phyloP scores from a whole-genome alignment of 345 rosid genomes.

The Citrus medica region DNA sequence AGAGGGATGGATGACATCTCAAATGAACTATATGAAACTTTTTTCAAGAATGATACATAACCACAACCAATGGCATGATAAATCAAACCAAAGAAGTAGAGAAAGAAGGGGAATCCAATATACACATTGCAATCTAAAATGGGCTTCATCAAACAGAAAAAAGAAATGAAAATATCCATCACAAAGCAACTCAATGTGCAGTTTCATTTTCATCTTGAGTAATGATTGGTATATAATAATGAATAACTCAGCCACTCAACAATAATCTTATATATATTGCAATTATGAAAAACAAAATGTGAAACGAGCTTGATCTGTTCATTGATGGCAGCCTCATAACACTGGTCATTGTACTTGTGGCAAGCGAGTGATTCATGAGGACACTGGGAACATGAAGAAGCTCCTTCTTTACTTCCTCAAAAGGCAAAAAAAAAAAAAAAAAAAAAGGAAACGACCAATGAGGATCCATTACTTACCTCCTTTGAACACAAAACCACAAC shows the following conservation, averaged over 20 bases:
- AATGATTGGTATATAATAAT: no score
- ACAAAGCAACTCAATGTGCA: neutral
- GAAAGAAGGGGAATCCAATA: neutral
- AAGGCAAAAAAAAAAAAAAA: conserved; percentile 47
- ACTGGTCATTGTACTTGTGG: conserved; percentile 15
- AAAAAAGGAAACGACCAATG: no score
- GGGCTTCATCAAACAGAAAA: neutral
- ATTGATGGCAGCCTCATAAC: no score
- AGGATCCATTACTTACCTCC: no score
- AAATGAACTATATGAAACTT: neutral
- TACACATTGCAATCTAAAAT: no score
- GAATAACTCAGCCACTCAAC: no score
- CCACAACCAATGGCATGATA: neutral
- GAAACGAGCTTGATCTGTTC: conserved; percentile 74
- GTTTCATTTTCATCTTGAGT: no score
- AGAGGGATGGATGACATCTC: neutral
- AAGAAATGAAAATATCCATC: neutral
- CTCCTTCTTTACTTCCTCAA: conserved; percentile 75
- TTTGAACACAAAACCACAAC: no score
- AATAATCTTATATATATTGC: no score
- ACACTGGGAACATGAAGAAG: conserved; percentile 46
- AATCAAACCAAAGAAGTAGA: neutral
- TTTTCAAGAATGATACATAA: neutral
- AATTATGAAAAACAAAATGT: neutral
- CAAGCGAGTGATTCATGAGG: conserved; percentile 51